Evolutionary conservation across 805 yeast genomes (phyloP).

Genomic region (Tetrapisispora nanseiensis): DNA sequence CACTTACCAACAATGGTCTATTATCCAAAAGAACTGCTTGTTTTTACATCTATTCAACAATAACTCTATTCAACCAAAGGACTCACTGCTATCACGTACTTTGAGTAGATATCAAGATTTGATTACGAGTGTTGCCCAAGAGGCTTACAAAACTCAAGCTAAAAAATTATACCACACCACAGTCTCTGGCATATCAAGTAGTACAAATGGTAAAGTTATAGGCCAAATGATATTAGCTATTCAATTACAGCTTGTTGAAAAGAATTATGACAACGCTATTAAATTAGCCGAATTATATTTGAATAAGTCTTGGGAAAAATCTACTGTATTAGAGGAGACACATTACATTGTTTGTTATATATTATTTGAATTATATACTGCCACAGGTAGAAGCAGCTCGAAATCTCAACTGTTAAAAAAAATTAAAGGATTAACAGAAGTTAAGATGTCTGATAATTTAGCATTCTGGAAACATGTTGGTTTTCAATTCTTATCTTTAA

Average conservation of each 20-base stretch:
- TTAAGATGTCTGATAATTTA: not conserved
- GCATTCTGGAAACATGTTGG: slow-evolving; percentile 25
- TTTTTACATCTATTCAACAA: slow-evolving; percentile 23
- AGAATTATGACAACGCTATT: slow-evolving; percentile 25
- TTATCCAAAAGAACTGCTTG: slow-evolving; percentile 13
- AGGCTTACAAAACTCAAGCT: slow-evolving; percentile 25
- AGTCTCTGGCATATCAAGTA: slow-evolving; percentile 15
- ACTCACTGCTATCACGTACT: slow-evolving; percentile 17
- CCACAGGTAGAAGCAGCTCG: slow-evolving; percentile 16
- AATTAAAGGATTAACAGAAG: slow-evolving; percentile 2
- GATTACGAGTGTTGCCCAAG: slow-evolving; percentile 18
- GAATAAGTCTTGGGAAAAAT: slow-evolving; percentile 8
- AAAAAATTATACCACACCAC: slow-evolving; percentile 20
- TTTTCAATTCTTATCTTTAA: slow-evolving; percentile 18
- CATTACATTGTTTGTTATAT: slow-evolving; percentile 14
- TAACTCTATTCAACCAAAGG: slow-evolving; percentile 11
- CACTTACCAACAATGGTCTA: slow-evolving; percentile 21
- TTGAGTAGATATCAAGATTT: slow-evolving; percentile 15
- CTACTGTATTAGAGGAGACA: not conserved
- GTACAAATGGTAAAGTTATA: slow-evolving; percentile 13
- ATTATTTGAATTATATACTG: slow-evolving; percentile 20
- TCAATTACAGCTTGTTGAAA: slow-evolving; percentile 21
- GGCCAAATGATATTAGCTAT: slow-evolving; percentile 20
- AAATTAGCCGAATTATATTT: slow-evolving; percentile 18
- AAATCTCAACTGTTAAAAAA: slow-evolving; percentile 13